Conservation (phyloP, 805 yeast species). For the Grigorovia yakushimaensis region DNA sequence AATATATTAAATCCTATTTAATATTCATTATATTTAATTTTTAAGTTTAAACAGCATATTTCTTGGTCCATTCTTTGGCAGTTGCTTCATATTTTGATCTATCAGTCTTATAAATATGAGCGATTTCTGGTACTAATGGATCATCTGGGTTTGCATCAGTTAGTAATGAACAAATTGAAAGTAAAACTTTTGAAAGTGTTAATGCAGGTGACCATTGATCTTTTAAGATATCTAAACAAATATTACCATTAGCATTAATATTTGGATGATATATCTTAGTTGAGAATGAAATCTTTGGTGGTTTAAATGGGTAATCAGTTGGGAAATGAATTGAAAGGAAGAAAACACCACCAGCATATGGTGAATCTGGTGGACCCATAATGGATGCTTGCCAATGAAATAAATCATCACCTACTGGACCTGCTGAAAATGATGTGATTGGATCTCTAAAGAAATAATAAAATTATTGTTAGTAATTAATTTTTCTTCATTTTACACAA, state of each 20-base stretch:
- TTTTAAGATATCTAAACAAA: conserved; percentile 91
- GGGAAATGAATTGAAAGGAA: conserved; percentile 96
- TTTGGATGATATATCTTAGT: conserved; percentile 97
- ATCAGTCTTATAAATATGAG: conserved; percentile 91
- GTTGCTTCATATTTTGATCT: conserved; percentile 90
- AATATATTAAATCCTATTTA: no score
- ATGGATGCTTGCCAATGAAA: conserved; percentile 99
- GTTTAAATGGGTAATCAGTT: conserved; percentile 97
- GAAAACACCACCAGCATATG: conserved; percentile 84
- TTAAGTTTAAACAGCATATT: conserved; percentile 69
- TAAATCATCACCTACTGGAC: conserved; percentile 95
- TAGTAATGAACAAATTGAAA: conserved; percentile 88
- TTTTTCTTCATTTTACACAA: background rate
- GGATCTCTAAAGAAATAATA: conserved; percentile 65
- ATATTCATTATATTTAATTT: no score
- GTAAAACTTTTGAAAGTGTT: conserved; percentile 88
- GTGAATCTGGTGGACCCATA: conserved; percentile 97
- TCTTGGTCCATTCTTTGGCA: conserved; percentile 97
- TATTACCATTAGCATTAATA: conserved; percentile 90
- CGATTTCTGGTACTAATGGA: conserved; percentile 97
- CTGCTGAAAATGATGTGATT: conserved; percentile 97
- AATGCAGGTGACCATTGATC: conserved; percentile 99
- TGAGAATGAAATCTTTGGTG: conserved; percentile 88
- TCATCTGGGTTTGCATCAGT: conserved; percentile 99
- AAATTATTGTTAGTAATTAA: conserved; percentile 8